phyloP scores from a whole-genome alignment of 495 filamentous ascomycete species.

The Thermothielavioides terrestris region DNA sequence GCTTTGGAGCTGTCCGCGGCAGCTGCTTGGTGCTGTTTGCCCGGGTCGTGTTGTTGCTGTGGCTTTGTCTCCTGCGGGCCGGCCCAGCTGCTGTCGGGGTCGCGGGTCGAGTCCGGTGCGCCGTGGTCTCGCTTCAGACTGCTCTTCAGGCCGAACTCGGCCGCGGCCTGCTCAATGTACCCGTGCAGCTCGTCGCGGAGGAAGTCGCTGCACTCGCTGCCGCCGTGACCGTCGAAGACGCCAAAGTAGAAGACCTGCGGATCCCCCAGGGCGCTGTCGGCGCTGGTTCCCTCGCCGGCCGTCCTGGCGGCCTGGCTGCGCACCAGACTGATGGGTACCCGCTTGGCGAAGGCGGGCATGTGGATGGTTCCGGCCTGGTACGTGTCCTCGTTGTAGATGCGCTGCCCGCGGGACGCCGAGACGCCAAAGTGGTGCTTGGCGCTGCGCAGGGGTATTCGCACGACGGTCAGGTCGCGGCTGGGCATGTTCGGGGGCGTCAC shows the following conservation, averaged over 20 bases:
- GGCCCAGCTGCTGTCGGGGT: not conserved
- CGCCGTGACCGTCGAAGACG: constrained; percentile 94
- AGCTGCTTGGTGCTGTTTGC: not conserved
- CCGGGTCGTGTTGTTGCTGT: constrained; percentile 4
- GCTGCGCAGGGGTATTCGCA: constrained; percentile 87
- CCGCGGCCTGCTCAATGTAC: constrained; percentile 74
- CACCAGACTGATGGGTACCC: constrained; percentile 61
- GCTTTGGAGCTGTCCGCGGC: constrained; percentile 28
- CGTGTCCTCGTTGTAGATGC: constrained; percentile 85
- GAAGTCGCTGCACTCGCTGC: constrained; percentile 79
- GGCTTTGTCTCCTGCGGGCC: not conserved
- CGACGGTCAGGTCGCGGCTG: constrained; percentile 80
- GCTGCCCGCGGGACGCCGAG: constrained; percentile 65
- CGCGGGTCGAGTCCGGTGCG: not conserved
- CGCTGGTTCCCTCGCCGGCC: constrained; percentile 48
- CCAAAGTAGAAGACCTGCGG: constrained; percentile 96
- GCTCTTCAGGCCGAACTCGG: constrained; percentile 63
- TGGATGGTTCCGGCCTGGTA: constrained; percentile 92
- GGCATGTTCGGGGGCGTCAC: constrained; percentile 48
- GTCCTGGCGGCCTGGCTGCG: constrained; percentile 31
- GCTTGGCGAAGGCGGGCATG: constrained; percentile 83
- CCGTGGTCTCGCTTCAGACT: constrained; percentile 43
- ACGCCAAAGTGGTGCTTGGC: constrained; percentile 95
- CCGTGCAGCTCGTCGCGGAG: constrained; percentile 75
- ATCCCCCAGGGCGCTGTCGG: constrained; percentile 71